These are phyloP conservation scores for Actinomortierella ambigua DNA, from an alignment of 371 early-diverging fungal genomes.

Conservation along the genomic window DNA sequence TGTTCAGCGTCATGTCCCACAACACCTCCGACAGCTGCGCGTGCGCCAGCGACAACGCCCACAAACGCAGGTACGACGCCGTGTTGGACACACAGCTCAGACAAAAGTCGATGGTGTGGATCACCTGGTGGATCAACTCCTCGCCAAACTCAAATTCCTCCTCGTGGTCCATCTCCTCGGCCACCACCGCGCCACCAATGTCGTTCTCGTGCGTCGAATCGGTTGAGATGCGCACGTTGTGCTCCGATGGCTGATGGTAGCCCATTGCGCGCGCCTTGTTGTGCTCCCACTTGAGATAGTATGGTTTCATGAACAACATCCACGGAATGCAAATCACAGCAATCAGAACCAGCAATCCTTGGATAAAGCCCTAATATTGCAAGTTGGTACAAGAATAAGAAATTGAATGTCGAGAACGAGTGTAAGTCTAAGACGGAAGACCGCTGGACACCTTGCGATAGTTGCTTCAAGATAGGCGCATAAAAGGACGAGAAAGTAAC, in stretches of 20 bases:
- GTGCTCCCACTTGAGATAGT: constrained; percentile 82
- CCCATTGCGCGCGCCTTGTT: constrained; percentile 73
- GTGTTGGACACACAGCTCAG: constrained; percentile 99
- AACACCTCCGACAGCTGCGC: constrained; percentile 98
- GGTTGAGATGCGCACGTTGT: constrained; percentile 51
- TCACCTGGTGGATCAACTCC: constrained; percentile 94
- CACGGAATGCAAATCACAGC: constrained; percentile 97
- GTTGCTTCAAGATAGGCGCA: too few species aligned
- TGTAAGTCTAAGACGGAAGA: too few species aligned
- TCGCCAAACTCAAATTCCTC: constrained; percentile 92
- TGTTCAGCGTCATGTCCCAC: constrained; percentile 94
- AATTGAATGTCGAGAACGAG: too few species aligned
- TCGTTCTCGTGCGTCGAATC: constrained; percentile 46
- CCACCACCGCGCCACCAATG: constrained; percentile 45
- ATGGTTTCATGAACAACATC: constrained; percentile 98
- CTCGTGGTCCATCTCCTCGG: constrained; percentile 43
- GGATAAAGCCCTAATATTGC: constrained; percentile 71
- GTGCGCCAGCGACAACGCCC: constrained; percentile 99
- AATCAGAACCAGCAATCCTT: constrained; percentile 81
- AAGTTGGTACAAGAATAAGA: too few species aligned
- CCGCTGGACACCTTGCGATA: too few species aligned
- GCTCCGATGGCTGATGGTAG: constrained; percentile 72
- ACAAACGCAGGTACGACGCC: constrained; percentile 99
- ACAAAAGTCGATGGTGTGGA: constrained; percentile 99
- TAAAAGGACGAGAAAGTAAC: constrained; percentile 1